These are phyloP conservation scores for Tillandsia leiboldiana DNA, from an alignment of 176 grass and related monocot species.

Conservation along the genomic window DNA sequence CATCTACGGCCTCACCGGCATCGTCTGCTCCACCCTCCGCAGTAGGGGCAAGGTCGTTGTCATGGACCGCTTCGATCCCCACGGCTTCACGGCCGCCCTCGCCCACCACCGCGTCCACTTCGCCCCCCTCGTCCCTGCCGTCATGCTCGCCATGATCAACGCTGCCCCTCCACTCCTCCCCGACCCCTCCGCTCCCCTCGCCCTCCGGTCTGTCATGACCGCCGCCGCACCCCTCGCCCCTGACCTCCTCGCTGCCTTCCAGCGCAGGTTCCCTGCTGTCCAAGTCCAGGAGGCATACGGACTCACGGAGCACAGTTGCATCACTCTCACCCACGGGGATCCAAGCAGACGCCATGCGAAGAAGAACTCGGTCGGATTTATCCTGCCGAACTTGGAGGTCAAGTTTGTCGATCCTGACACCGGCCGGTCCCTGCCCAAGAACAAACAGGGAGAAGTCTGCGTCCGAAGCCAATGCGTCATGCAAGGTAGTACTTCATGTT, in stretches of 20 bases:
- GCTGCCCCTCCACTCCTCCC: conserved; percentile 43
- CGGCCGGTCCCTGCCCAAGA: conserved; percentile 52
- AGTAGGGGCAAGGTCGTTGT: conserved; percentile 85
- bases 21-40: conserved; percentile 65
- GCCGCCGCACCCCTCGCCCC: conserved; percentile 67
- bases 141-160: conserved; percentile 89
- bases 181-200: conserved; percentile 31
- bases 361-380: conserved; percentile 79
- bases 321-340: conserved; percentile 66
- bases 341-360: conserved; percentile 27
- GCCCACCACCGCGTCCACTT: conserved; percentile 52
- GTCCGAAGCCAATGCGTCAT: conserved; percentile 80
- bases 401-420: conserved; percentile 75
- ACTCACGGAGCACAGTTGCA: conserved; percentile 89
- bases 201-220: conserved; percentile 66
- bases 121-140: conserved; percentile 59
- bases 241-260: conserved; percentile 49
- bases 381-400: conserved; percentile 83
- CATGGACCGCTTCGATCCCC: conserved; percentile 72
- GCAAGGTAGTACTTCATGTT: conserved; percentile 32
- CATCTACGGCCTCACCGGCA: conserved; percentile 88
- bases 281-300: conserved; percentile 90
- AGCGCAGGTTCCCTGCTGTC: conserved; percentile 52
- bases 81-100: conserved; percentile 46
- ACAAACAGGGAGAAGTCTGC: conserved; percentile 60